Evolutionary conservation across 2,329 filamentous ascomycete genomes (phyloP).

Genomic region (Fusarium bulbicola): DNA sequence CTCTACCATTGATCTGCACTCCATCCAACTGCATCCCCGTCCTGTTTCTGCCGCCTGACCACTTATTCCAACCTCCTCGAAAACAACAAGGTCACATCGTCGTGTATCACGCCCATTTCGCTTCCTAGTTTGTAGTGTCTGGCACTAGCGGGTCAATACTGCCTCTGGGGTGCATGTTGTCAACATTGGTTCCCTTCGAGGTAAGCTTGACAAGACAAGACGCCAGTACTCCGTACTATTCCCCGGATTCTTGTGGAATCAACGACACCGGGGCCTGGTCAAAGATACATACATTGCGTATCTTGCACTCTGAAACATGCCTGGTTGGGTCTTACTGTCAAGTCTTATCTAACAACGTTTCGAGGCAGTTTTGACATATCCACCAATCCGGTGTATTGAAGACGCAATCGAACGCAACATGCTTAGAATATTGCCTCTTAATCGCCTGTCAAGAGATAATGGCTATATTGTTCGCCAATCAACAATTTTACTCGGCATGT

Average conservation of each 20-base stretch:
- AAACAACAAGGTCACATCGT: conserved; percentile 20
- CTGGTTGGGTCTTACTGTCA: conserved; percentile 1
- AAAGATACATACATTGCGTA: not conserved
- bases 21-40: conserved; percentile 32
- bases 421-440: conserved; percentile 13
- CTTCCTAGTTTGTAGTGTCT: conserved; percentile 1
- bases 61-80: conserved; percentile 37
- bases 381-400: conserved; percentile 8
- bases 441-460: conserved; percentile 12
- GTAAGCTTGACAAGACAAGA: conserved; percentile 10
- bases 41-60: conserved; percentile 42
- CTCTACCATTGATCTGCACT: conserved; percentile 22
- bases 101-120: conserved; percentile 25
- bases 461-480: conserved; percentile 17
- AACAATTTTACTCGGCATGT: conserved; percentile 15
- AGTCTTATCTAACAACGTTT: conserved; percentile 7
- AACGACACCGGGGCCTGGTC: not conserved
- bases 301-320: not conserved
- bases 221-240: conserved; percentile 10
- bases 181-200: conserved; percentile 13
- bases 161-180: conserved; percentile 25
- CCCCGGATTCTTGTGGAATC: conserved; percentile 22
- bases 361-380: conserved; percentile 4
- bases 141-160: conserved; percentile 19
- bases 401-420: conserved; percentile 27